Percentiles rank a stretch among this genome's conserved stretches.
phyloP scores from a whole-genome alignment of 2,329 filamentous ascomycete genomes.

The Colletotrichum zoysiae region DNA sequence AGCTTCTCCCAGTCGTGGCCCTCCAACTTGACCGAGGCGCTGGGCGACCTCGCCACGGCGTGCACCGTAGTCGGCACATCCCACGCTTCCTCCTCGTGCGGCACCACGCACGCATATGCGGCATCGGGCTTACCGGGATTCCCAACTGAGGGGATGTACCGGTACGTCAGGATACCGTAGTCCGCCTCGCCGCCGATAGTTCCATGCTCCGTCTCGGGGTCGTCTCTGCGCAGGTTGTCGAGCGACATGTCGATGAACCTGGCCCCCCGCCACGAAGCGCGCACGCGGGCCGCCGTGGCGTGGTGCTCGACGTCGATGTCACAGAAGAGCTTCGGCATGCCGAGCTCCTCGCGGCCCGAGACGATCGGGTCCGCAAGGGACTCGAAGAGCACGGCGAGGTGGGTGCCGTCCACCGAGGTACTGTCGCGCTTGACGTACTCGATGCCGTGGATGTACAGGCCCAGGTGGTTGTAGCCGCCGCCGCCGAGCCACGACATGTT shows the following conservation, averaged over 20 bases:
- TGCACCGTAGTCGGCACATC: conserved; percentile 46
- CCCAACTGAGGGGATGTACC: conserved; percentile 69
- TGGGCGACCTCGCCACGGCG: conserved; percentile 52
- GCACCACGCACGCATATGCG: conserved; percentile 62
- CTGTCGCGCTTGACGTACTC: conserved; percentile 66
- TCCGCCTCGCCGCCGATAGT: conserved; percentile 48
- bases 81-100: conserved; percentile 52
- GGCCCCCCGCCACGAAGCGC: conserved; percentile 58
- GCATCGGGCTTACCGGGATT: conserved; percentile 63
- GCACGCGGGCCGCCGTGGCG: conserved; percentile 50
- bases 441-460: conserved; percentile 73
- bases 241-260: conserved; percentile 54
- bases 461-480: conserved; percentile 67
- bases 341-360: conserved; percentile 70
- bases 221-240: conserved; percentile 50
- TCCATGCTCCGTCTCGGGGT: conserved; percentile 45
- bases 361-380: conserved; percentile 70
- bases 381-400: conserved; percentile 70
- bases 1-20: conserved; percentile 64
- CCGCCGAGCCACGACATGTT: conserved; percentile 73
- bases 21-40: conserved; percentile 62
- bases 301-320: conserved; percentile 59
- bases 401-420: conserved; percentile 62
- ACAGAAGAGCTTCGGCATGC: conserved; percentile 71
- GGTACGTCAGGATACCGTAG: conserved; percentile 65